Conservation (phyloP, 768 basidiomycete species). For the Lactarius hatsudake region DNA sequence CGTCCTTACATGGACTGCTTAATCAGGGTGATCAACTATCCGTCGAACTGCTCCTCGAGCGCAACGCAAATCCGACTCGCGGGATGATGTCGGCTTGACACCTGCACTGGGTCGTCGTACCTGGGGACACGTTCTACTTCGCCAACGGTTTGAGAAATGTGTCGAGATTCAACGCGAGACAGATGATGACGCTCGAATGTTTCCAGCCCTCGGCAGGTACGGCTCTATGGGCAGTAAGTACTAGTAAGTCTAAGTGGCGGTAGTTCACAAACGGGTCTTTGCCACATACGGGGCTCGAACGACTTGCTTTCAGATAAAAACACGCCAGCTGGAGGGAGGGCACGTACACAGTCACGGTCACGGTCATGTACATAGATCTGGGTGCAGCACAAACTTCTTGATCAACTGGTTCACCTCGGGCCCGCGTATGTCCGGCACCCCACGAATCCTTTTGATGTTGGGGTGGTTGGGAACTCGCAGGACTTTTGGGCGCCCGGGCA, state of each 20-base stretch:
- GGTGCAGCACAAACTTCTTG: slow-evolving; percentile 60
- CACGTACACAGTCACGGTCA: slow-evolving; percentile 43
- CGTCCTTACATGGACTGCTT: slow-evolving; percentile 93
- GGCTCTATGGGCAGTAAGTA: slow-evolving; percentile 87
- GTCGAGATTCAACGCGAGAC: slow-evolving; percentile 73
- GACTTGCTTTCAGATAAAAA: slow-evolving; percentile 48
- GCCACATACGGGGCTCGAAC: slow-evolving; percentile 42
- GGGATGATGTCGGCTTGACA: slow-evolving; percentile 79
- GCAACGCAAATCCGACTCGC: slow-evolving; percentile 74
- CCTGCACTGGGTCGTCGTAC: slow-evolving; percentile 98
- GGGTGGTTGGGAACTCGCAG: slow-evolving; percentile 71
- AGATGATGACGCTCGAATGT: slow-evolving; percentile 97
- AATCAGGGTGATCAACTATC: slow-evolving; percentile 97
- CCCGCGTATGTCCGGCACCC: slow-evolving; percentile 59
- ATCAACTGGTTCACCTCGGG: slow-evolving; percentile 91
- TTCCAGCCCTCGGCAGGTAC: slow-evolving; percentile 85
- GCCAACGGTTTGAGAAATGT: slow-evolving; percentile 82
- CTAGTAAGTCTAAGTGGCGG: slow-evolving; percentile 42
- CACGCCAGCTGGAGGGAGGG: slow-evolving; percentile 23
- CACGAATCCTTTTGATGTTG: slow-evolving; percentile 85
- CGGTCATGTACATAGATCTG: slow-evolving; percentile 39
- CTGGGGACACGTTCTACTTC: slow-evolving; percentile 84
- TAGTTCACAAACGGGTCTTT: slow-evolving; percentile 76
- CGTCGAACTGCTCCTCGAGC: slow-evolving; percentile 83
- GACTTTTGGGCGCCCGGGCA: slow-evolving; percentile 92